Percentiles rank a stretch among this genome's conserved stretches.
Evolutionary conservation across 2,329 filamentous ascomycete species (phyloP).

Genomic region (Alternaria triticina): DNA sequence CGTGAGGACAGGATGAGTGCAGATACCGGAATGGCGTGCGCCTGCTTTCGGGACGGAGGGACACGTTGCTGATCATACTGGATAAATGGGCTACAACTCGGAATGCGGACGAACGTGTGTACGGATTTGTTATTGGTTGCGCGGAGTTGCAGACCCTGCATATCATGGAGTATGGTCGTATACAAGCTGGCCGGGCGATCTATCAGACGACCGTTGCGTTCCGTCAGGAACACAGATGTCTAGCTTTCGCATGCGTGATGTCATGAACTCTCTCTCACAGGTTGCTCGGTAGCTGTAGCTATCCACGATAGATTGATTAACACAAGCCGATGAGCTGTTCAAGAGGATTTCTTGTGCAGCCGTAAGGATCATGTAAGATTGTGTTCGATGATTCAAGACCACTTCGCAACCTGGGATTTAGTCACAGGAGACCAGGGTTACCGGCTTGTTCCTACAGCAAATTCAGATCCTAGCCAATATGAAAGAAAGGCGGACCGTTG

Average conservation of each 20-base stretch:
- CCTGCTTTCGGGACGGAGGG: neutral
- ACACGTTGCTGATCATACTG: neutral
- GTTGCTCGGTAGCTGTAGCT: neutral
- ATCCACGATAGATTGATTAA: neutral
- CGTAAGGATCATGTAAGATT: neutral
- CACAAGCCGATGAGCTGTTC: neutral
- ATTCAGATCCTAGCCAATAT: neutral
- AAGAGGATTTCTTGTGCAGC: neutral
- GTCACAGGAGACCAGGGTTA: neutral
- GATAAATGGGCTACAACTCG: neutral
- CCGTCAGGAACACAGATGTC: neutral
- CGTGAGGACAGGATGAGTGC: neutral
- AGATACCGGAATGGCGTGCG: neutral
- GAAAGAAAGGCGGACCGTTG: neutral
- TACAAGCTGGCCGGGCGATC: neutral
- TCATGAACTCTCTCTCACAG: neutral
- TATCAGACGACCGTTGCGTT: neutral
- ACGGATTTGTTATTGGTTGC: neutral
- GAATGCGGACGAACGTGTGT: neutral
- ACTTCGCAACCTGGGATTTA: neutral
- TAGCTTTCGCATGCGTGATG: neutral
- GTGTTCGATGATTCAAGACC: conserved; percentile 1
- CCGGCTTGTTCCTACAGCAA: neutral
- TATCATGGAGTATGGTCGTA: neutral
- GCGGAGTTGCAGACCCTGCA: neutral